Percentiles rank a stretch among this genome's conserved stretches.
These are phyloP conservation scores for Effrenium voratum DNA, from an alignment of 73 alveolate species.

Conservation along the genomic window DNA sequence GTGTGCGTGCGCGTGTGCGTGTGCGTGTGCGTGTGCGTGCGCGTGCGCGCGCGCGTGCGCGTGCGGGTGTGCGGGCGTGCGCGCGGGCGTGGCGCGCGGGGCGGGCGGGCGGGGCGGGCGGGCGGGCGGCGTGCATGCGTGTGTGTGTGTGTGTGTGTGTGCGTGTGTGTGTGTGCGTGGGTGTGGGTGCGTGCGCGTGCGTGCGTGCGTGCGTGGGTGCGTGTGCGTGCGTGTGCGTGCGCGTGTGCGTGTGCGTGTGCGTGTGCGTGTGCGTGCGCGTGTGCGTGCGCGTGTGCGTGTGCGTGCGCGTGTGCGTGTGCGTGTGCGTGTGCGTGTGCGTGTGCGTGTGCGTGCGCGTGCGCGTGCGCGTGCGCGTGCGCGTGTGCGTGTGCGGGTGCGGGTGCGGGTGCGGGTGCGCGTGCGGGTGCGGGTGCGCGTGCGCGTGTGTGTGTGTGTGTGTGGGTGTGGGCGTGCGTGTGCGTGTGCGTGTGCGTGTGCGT, in stretches of 20 bases:
- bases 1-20: conserved; percentile 21
- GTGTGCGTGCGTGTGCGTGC: conserved; percentile 15
- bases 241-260: conserved; percentile 21
- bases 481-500: conserved; percentile 7
- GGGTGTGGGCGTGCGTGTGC: neutral
- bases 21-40: conserved; percentile 21
- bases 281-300: conserved; percentile 21
- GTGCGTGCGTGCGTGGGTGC: conserved; percentile 2
- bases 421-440: neutral
- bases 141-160: neutral
- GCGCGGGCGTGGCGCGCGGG: neutral
- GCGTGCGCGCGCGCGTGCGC: neutral
- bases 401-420: conserved; percentile 4
- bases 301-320: conserved; percentile 7
- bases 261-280: conserved; percentile 21
- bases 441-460: conserved; percentile 20
- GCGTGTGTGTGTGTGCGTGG: neutral
- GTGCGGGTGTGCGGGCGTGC: neutral
- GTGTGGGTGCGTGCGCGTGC: neutral
- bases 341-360: conserved; percentile 20
- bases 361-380: conserved; percentile 7
- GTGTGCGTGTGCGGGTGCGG: conserved; percentile 8
- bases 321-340: conserved; percentile 17
- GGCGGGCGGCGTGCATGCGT: neutral
- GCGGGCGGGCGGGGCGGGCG: neutral